Evolutionary conservation across 768 basidiomycete genomes (phyloP), one percentile per base, ranked within the genome.

Genomic region (Albatrellus ellisii): DNA sequence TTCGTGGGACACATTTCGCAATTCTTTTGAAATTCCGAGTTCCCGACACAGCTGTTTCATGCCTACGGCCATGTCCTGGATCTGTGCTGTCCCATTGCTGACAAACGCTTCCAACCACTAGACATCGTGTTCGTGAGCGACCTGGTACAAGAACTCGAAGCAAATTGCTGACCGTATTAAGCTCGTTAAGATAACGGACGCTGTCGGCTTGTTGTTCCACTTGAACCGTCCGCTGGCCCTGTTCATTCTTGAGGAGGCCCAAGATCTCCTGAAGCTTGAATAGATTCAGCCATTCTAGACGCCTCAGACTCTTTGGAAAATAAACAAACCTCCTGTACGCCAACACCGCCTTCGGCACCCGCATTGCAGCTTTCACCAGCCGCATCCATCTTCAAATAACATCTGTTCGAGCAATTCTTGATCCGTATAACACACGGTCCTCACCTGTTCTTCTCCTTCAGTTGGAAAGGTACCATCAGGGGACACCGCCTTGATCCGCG

Each of bases 51-150:
- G 61, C 20, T 70, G 67, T 26, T 82, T 73, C 1, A 88, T 62
- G 38, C 71, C 71, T 14, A 64, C 62, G 8, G 75, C 70, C 11
- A 87, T 64, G 26, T 63, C 61, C 51, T 79, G 72, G 18, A 85
- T 77, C 48, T 87, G 82, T 11, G 72, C 69, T 0, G 77, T 78
- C n/a, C 80, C 78, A 33, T 77, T 76, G 29, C 75, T 76, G 28
- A 88, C 83, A 56, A 89, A 88, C 2, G 75, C 63, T 50, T 90
- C 88, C 31, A 91, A 69, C 88, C 88, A 91, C 75, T 83, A 50
- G 32, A 52, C 52, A 25, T 44, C n/a, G 12, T 9, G 44, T 34
- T 51, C 3, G 36, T 26, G 4, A 22, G 26, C 15, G 12, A 27
- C 25, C n/a, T 1, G 17, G n/a, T 27, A 9, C 25, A 11, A 22